phyloP scores from a whole-genome alignment of 768 basidiomycete genomes.

The Boletus insuetus region DNA sequence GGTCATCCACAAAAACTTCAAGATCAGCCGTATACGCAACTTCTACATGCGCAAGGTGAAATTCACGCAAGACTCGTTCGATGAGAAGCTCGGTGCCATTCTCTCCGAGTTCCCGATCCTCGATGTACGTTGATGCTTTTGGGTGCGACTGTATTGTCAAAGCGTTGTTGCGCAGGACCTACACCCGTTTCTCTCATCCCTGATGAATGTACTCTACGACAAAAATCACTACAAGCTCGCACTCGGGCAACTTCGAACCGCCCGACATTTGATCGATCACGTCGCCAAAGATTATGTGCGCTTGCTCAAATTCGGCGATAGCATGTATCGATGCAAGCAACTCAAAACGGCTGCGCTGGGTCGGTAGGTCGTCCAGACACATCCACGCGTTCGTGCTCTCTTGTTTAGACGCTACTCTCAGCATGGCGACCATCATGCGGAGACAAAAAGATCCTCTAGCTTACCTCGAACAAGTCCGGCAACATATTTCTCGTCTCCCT shows the following conservation, averaged over 20 bases:
- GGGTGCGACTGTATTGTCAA: not conserved
- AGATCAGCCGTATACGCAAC: slow-evolving; percentile 96
- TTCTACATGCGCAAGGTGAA: slow-evolving; percentile 99
- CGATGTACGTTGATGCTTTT: slow-evolving; percentile 59
- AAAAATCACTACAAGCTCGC: slow-evolving; percentile 99
- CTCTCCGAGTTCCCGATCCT: slow-evolving; percentile 96
- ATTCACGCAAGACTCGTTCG: slow-evolving; percentile 95
- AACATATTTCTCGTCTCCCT: slow-evolving; percentile 98
- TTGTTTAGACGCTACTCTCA: slow-evolving; percentile 27
- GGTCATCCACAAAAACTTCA: slow-evolving; percentile 99
- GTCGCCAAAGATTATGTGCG: slow-evolving; percentile 97
- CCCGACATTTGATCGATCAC: slow-evolving; percentile 93
- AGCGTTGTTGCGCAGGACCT: slow-evolving; percentile 54
- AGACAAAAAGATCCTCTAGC: slow-evolving; percentile 98
- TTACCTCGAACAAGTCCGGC: slow-evolving; percentile 98
- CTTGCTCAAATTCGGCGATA: slow-evolving; percentile 96
- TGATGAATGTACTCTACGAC: slow-evolving; percentile 99
- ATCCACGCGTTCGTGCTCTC: not conserved
- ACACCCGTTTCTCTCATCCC: slow-evolving; percentile 92
- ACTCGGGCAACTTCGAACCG: slow-evolving; percentile 93
- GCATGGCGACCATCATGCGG: slow-evolving; percentile 98
- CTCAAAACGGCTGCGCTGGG: slow-evolving; percentile 96
- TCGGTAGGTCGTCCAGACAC: slow-evolving; percentile 58
- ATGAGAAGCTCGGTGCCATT: slow-evolving; percentile 92
- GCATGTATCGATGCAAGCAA: slow-evolving; percentile 97